These are phyloP conservation scores for Venturia pyrina DNA, from an alignment of 2,329 filamentous ascomycete genomes.

Conservation along the genomic window DNA sequence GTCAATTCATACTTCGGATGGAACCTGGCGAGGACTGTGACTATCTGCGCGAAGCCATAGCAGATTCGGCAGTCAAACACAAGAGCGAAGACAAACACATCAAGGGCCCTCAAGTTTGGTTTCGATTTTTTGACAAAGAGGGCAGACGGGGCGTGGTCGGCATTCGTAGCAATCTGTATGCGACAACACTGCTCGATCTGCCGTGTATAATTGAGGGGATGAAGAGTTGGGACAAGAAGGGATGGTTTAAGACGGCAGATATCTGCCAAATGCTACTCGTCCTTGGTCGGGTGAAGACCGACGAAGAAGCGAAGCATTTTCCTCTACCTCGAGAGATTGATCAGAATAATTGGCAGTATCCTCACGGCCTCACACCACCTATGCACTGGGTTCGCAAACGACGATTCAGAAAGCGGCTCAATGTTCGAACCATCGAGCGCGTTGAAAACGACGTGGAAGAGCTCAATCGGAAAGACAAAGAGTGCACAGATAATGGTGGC, in stretches of 20 bases:
- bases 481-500: conserved; percentile 32
- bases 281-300: conserved; percentile 53
- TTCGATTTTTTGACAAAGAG: conserved; percentile 70
- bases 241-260: conserved; percentile 82
- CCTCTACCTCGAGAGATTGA: conserved; percentile 66
- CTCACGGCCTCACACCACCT: conserved; percentile 78
- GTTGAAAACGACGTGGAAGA: conserved; percentile 72
- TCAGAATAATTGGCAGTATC: conserved; percentile 58
- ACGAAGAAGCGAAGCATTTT: conserved; percentile 37
- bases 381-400: conserved; percentile 78
- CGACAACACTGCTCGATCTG: conserved; percentile 69
- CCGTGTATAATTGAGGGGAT: conserved; percentile 82
- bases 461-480: conserved; percentile 57
- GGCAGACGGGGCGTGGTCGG: conserved; percentile 63
- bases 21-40: conserved; percentile 76
- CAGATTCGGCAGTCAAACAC: conserved; percentile 57
- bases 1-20: conserved; percentile 86
- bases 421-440: conserved; percentile 73
- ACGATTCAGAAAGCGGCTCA: conserved; percentile 73
- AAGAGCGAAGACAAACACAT: conserved; percentile 35
- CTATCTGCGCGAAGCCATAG: conserved; percentile 66
- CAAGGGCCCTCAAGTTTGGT: conserved; percentile 61
- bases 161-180: conserved; percentile 61
- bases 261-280: conserved; percentile 84
- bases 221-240: conserved; percentile 86